Base-by-base conservation (phyloP, 2,329 filamentous ascomycete genomes). In the Orbilia blumenaviensis region DNA sequence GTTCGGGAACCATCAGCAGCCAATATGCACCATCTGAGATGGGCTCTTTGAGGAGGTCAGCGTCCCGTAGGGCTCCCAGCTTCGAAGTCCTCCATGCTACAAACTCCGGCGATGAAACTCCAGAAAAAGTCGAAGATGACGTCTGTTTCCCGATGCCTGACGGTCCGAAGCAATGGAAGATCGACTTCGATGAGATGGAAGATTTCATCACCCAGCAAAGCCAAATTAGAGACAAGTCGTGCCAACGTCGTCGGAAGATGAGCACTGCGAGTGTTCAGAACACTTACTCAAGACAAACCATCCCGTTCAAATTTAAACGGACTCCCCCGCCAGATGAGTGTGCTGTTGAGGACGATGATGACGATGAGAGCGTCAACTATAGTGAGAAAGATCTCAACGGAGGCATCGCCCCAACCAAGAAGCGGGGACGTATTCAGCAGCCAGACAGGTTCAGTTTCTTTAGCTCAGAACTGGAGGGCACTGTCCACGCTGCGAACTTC, bases 361-460 rank as follows among this genome's bases (percentile, higher is more conserved):
- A 69, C 44, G 72, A 69, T 38, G 64, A 66, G 21, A 76, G 64
- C 64, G 63, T 52, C 41, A 64, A 10, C 32, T 76, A 50, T 25
- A 71, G 36, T 29, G 73, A 77, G 25, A 71, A 72, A 23, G 66
- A 72, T 7, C 23, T 38, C 6, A 64, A 71, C n/a, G 58, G 58
- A 10, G 23, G 38, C 25, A 27, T 41, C 32, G 7, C 34, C n/a
- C 29, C 52, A 2, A 21, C 36, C 44, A 77, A 66, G 44, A 41
- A 54, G 61, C 61, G 48, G 21, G 66, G 66, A 12, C 73, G 73
- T 32, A 18, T 62, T n/a, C 52, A 67, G 23, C 73, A 89, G 91
- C 78, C 88, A 88, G 79, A 94, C 81, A 89, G 94, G 3, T 98
- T 96, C 85, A 95, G 94, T 78, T 97, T 98, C 84, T 99, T 99